Base-by-base conservation (phyloP, 2,329 filamentous ascomycete genomes). In the Rutstroemia sp. region DNA sequence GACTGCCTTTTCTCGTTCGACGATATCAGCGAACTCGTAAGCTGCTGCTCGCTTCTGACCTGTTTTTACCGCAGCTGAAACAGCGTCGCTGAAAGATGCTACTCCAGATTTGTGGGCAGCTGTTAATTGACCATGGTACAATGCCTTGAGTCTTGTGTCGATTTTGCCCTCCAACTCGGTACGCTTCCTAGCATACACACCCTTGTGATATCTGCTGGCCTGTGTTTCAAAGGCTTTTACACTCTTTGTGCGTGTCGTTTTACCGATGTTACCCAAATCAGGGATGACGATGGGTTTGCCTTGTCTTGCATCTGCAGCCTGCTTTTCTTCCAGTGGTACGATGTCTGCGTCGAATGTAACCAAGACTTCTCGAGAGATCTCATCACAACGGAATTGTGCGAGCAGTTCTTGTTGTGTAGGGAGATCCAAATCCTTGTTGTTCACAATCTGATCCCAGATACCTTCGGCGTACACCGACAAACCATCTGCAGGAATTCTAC, bases 381-480 rank as follows among this genome's bases (percentile, higher is more conserved):
- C 94, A 70, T 99, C 94, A 71, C 94, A 99, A 63, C 94, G 84
- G 76, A 97, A 99, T 71, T 99, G 94, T 10, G 94, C 94, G 53
- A 99, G 80, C 47, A 99, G 79, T 71, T 99, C 94, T 73, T 99
- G 94, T 70, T 99, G 94, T 0, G 94, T 97, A 3, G 94, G 94
- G 58, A 99, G 74, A 72, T 99, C 94, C 54, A 99, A 78, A 68
- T 99, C 94, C 73, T 99, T 99, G 79, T 99, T 99, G 76, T 92
- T 88, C 65, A 96, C 92, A 69, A 99, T 99, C 73, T 97, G 92
- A 67, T 97, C 92, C 94, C 94, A 99, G 46, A 99, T 84, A 42
- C 92, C 90, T 69, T 94, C 85, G 0, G 94, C 92, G 66, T 99
- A 99, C 58, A 91, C 80, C 0, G 92, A 89, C 69, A 97, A 94